These are phyloP conservation scores for Protomyces lactucae-debilis DNA, from an alignment of 1,139 yeast species.

Conservation along the genomic window DNA sequence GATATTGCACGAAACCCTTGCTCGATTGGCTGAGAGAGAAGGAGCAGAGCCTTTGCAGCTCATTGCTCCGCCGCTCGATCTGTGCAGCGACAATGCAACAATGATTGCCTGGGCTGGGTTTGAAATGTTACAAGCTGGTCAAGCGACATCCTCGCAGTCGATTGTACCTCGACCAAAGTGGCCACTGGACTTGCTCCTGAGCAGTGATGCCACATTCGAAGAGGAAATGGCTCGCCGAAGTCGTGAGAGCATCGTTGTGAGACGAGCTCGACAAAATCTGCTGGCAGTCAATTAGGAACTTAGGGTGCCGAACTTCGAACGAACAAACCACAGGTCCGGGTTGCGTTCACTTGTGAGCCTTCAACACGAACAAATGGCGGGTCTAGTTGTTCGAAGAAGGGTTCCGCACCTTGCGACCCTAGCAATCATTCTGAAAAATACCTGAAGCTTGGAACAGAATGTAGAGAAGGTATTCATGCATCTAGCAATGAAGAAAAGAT, in stretches of 20 bases:
- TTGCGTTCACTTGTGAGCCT: no score
- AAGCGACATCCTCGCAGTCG: background rate
- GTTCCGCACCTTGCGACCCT: no score
- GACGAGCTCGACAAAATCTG: background rate
- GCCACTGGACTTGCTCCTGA: conserved; percentile 16
- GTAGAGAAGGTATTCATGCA: no score
- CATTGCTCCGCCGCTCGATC: conserved; percentile 58
- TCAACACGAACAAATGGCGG: no score
- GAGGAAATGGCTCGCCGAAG: background rate
- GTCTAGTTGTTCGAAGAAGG: no score
- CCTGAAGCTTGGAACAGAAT: no score
- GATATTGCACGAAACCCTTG: conserved; percentile 6
- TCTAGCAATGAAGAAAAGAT: no score
- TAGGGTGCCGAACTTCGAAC: no score
- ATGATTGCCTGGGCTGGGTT: conserved; percentile 99
- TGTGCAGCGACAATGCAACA: conserved; percentile 92
- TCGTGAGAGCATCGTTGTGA: background rate
- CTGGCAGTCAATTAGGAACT: background rate
- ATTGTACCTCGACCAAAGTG: conserved; percentile 22
- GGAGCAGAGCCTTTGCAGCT: conserved; percentile 10
- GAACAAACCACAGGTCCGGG: no score
- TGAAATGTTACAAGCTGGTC: conserved; percentile 46
- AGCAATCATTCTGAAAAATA: no score
- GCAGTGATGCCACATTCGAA: conserved; percentile 2
- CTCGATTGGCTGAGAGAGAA: background rate